Evolutionary conservation across 1,139 yeast species (phyloP), one percentile per base, ranked within the genome.

Genomic region (Debaryomyces sp.): DNA sequence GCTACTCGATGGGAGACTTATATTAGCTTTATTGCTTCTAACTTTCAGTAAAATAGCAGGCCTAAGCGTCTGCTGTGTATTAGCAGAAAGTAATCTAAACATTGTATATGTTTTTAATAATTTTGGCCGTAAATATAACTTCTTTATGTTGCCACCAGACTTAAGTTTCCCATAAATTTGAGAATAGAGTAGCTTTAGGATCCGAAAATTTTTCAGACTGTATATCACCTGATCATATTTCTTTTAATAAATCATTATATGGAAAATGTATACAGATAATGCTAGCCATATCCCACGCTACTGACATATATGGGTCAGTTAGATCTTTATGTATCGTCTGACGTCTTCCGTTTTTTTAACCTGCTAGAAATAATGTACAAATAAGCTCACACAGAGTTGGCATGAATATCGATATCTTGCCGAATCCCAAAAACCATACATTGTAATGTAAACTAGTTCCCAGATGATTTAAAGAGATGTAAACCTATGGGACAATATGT

Each of bases 41-140:
- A 74, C 74, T 54, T 75, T 73, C 63, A 64, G 73, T 48, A 73
- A 64, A 46, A 75, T 58, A 36, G 63, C 72, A 9, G 80, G 78
- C 50, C 76, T 66, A 38, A 75, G 59, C 45, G 71, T 66, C 52
- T 64, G 71, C 48, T 63, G 71, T 23, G 77, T 68, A 54, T 71
- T 72, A 12, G 69, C 59, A 13, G 73, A 62, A 27, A 75, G 67
- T 51, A 75, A 66, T 56, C 80, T 68, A 53, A 75, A 74, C 79
- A 75, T 75, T 13, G n/a, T 34, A 17, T 33, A 15, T 22, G 35
- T 32, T 32, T 32, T 17, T 32, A 32, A 32, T 13, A 32, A 12
- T 15, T 35, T 24, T 23, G 12, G 27, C 26, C 22, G 7, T 21
- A 21, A 35, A 21, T 17, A 22, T n/a, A 1, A 8, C 7, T 17